phyloP scores from a whole-genome alignment of 2,329 filamentous ascomycete species.

The Monosporascus sp. region DNA sequence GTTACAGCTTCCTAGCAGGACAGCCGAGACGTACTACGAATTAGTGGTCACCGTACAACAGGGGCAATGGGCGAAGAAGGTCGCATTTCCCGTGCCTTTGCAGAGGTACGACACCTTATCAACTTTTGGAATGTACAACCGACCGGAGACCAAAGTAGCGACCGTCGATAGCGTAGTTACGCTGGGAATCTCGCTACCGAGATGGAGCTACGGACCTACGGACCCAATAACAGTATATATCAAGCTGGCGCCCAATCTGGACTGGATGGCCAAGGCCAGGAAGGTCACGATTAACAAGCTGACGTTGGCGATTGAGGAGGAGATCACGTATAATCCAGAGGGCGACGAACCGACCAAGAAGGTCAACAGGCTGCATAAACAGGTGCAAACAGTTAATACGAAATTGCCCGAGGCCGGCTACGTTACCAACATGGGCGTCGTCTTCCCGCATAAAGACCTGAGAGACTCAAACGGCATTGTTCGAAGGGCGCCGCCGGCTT shows the following conservation, averaged over 20 bases:
- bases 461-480: constrained; percentile 84
- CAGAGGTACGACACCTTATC: constrained; percentile 93
- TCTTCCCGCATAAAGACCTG: constrained; percentile 85
- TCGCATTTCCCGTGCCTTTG: constrained; percentile 84
- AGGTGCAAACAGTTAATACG: constrained; percentile 73
- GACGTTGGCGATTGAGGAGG: constrained; percentile 89
- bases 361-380: constrained; percentile 78
- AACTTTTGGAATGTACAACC: constrained; percentile 99
- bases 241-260: constrained; percentile 84
- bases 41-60: constrained; percentile 94
- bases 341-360: constrained; percentile 92
- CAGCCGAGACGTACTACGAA: constrained; percentile 96
- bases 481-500: constrained; percentile 76
- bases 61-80: constrained; percentile 79
- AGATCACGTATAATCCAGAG: constrained; percentile 98
- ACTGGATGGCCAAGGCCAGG: constrained; percentile 86
- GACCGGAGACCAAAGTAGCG: constrained; percentile 80
- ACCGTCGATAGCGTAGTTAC: constrained; percentile 89
- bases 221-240: constrained; percentile 96
- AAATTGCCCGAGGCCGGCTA: constrained; percentile 89
- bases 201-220: constrained; percentile 93
- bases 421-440: constrained; percentile 83
- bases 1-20: constrained; percentile 82
- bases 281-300: constrained; percentile 93
- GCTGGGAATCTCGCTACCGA: constrained; percentile 82